These are phyloP conservation scores for Stagonosporopsis rhizophila DNA, from an alignment of 2,329 filamentous ascomycete species.

Conservation along the genomic window DNA sequence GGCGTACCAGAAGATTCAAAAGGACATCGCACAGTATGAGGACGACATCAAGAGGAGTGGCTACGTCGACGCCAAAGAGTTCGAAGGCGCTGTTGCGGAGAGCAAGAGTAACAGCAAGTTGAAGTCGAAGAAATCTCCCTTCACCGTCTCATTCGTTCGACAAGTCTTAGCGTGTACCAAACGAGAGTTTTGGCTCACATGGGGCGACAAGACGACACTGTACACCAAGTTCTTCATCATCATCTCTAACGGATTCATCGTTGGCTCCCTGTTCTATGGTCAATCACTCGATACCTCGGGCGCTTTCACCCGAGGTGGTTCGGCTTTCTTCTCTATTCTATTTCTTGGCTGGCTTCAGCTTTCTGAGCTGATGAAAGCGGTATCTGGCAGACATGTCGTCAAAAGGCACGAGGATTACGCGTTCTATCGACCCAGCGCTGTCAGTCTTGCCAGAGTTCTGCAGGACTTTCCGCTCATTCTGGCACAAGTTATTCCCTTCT, in stretches of 20 bases:
- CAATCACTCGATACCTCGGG: slow-evolving; percentile 65
- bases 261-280: slow-evolving; percentile 80
- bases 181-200: slow-evolving; percentile 79
- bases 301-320: slow-evolving; percentile 68
- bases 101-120: slow-evolving; percentile 66
- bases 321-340: slow-evolving; percentile 71
- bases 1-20: slow-evolving; percentile 65
- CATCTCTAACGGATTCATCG: slow-evolving; percentile 74
- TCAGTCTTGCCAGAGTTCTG: slow-evolving; percentile 66
- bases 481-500: slow-evolving; percentile 65
- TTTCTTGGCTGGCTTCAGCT: slow-evolving; percentile 76
- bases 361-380: slow-evolving; percentile 78
- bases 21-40: slow-evolving; percentile 69
- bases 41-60: slow-evolving; percentile 63
- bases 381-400: slow-evolving; percentile 73
- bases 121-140: slow-evolving; percentile 72
- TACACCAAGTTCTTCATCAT: slow-evolving; percentile 80
- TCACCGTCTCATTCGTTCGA: slow-evolving; percentile 75
- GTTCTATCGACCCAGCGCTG: slow-evolving; percentile 73
- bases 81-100: slow-evolving; percentile 69
- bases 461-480: slow-evolving; percentile 69
- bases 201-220: slow-evolving; percentile 75
- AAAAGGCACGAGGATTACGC: slow-evolving; percentile 72
- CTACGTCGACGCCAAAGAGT: slow-evolving; percentile 67
- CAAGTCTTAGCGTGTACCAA: slow-evolving; percentile 74